Base-by-base conservation (phyloP, 176 grass and related monocot species). In the Elymus sibiricus region DNA sequence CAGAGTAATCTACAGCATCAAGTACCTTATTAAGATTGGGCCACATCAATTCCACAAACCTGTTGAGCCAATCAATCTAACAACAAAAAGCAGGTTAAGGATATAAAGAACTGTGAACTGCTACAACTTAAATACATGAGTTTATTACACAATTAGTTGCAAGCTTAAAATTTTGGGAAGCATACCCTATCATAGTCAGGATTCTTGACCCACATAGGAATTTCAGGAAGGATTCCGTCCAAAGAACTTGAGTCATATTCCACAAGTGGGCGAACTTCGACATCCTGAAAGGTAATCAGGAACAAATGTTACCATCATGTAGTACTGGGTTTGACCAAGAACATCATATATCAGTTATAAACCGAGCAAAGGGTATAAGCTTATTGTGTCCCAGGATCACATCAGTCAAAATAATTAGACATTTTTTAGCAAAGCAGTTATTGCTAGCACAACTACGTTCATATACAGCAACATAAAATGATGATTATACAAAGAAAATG, bases 61-160 rank as follows among this genome's bases (percentile, higher is more conserved):
- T 99, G 77, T 99, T 99, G 79, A 99, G 60, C 97, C 97, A 99
- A 91, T 94, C 97, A 89, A 99, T 84, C 97, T 99, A 86, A 61
- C 70, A 78, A 86, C 19, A 16, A 75, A 56, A 3, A 81, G 56
- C 43, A 73, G 69, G 34, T 71, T 87, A 77, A 79, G 78, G 61
- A 74, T 49, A 21, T n/a, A 67, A 68, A 49, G 7, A 6, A 86
- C 65, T 13, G 55, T 62, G 16, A 14, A 37, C 55, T 42, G 56
- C 35, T 47, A 79, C 46, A 56, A 15, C 60, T 60, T 37, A 22
- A 60, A n/a, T 51, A 40, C 38, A 64, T 38, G 16, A 39, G 9
- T 66, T 69, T 78, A 51, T 66, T 37, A 29, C 77, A 37, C 6
- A 56, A 17, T 49, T 43, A 70, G 16, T 70, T 51, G 62, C 19